A percentile compares a stretch with the other conserved stretches of the same genome.
Conservation (phyloP, 495 filamentous ascomycete species). For the Neurospora sp. region DNA sequence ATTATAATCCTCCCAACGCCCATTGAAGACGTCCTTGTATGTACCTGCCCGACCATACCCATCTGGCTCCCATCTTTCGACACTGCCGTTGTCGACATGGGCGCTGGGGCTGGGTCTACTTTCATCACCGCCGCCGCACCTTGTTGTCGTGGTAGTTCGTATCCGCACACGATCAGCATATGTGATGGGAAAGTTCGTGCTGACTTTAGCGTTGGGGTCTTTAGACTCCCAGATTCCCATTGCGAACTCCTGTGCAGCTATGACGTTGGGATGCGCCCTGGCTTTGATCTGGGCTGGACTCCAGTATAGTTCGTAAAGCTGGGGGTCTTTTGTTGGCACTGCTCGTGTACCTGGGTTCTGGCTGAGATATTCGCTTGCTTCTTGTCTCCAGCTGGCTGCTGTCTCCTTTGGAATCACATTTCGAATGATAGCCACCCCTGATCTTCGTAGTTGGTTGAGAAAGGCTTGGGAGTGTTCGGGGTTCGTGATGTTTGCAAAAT, state of each 20-base stretch:
- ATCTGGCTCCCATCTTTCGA: slow-evolving; percentile 81
- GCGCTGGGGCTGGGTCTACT: slow-evolving; percentile 23
- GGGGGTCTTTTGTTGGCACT: slow-evolving; percentile 36
- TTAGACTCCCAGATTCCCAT: slow-evolving; percentile 68
- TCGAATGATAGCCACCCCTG: slow-evolving; percentile 53
- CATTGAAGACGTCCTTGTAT: slow-evolving; percentile 61
- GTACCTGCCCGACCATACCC: slow-evolving; percentile 61
- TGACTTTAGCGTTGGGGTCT: slow-evolving; percentile 52
- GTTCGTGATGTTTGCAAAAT: slow-evolving; percentile 46
- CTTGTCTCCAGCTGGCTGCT: slow-evolving; percentile 42
- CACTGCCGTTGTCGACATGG: slow-evolving; percentile 65
- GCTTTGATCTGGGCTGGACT: slow-evolving; percentile 63
- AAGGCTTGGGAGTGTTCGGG: slow-evolving; percentile 33
- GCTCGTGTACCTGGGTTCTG: slow-evolving; percentile 39
- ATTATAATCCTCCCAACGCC: slow-evolving; percentile 73
- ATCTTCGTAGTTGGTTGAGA: slow-evolving; percentile 37
- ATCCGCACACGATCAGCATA: slow-evolving; percentile 78
- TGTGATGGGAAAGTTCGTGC: slow-evolving; percentile 47
- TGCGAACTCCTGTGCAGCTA: slow-evolving; percentile 62
- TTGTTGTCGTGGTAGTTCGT: slow-evolving; percentile 13
- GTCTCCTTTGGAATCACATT: slow-evolving; percentile 46
- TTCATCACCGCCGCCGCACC: neutral
- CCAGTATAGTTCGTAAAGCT: slow-evolving; percentile 81
- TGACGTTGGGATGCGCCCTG: slow-evolving; percentile 60
- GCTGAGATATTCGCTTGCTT: slow-evolving; percentile 44